Evolutionary conservation across 305 asterid genomes (phyloP), one percentile per base, ranked within the genome.

Genomic region (Fraxinus angustifolia): DNA sequence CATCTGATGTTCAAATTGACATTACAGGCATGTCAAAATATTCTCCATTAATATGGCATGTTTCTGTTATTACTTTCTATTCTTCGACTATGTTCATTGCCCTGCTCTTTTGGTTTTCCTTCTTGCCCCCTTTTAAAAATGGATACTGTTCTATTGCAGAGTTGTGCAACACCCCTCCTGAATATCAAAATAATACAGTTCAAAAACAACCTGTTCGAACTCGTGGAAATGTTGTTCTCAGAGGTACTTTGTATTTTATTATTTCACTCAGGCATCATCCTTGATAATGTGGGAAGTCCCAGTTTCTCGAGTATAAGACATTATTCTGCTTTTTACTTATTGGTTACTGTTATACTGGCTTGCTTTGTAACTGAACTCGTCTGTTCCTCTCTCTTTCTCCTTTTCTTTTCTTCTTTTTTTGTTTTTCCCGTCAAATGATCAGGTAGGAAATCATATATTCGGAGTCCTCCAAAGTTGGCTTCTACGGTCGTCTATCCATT

Each of bases 391-490:
- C 62, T 53, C 8, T 38, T 40, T 8, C 14, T 40, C 53, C 3
- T 10, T 11, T 56, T 17, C 3, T 5, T 17, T 56, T 17, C 23
- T n/a, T 6, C 21, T 0, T 5, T n/a, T 53, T 53, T 14, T 42
- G 7, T 6, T 53, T 53, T 14, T 34, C 38, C 80, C 36, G 73
- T 1, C 74, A 65, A 65, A 67, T 56, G 0, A 70, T 65, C 92
- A 94, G 98, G 98, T 81, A 91, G 87, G 86, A 93, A 91, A 81
- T 90, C 97, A 35, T 89, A 78, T 81, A 91, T 93, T 88, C 89
- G 85, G 10, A 75, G 90, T 8, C 92, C 97, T 79, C 88, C 94
- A 48, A 92, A 91, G 73, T 83, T 82, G 23, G 87, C 94, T 28
- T 92, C 98, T 2, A 88, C 94, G 0, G 88, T 95, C 17, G 90